Evolutionary conservation across 2,329 filamentous ascomycete genomes (phyloP).

Genomic region (Akanthomyces muscarius): DNA sequence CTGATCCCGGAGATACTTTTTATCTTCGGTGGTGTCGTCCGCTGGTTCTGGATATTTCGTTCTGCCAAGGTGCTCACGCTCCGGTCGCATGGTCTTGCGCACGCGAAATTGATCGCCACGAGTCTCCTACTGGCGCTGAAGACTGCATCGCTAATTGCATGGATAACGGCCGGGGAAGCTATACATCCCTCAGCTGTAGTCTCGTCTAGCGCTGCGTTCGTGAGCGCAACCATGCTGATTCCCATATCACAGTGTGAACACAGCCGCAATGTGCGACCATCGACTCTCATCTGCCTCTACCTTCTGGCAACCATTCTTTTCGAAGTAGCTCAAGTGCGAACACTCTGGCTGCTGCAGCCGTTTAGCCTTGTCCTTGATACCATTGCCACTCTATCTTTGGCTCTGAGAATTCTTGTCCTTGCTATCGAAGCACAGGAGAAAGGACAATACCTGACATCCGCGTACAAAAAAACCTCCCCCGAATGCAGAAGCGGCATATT

Average conservation of each 20-base stretch:
- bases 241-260: constrained; percentile 10
- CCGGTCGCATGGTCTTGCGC: constrained; percentile 2
- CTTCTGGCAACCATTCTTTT: constrained; percentile 3
- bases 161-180: background rate
- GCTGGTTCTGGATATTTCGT: constrained; percentile 4
- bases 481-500: constrained; percentile 7
- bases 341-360: constrained; percentile 8
- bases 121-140: background rate
- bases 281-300: constrained; percentile 6
- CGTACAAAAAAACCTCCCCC: background rate
- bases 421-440: constrained; percentile 3
- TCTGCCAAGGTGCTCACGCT: background rate
- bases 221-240: background rate
- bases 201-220: background rate
- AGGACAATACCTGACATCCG: background rate
- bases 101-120: background rate
- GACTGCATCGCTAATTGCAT: background rate
- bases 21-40: background rate
- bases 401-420: background rate
- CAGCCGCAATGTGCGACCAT: constrained; percentile 4
- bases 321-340: constrained; percentile 5
- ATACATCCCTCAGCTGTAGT: background rate
- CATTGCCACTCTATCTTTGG: constrained; percentile 4
- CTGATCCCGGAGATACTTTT: constrained; percentile 3
- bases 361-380: constrained; percentile 4